These are phyloP conservation scores for Emmonsia crescens DNA, from an alignment of 2,329 filamentous ascomycete species.

Conservation along the genomic window DNA sequence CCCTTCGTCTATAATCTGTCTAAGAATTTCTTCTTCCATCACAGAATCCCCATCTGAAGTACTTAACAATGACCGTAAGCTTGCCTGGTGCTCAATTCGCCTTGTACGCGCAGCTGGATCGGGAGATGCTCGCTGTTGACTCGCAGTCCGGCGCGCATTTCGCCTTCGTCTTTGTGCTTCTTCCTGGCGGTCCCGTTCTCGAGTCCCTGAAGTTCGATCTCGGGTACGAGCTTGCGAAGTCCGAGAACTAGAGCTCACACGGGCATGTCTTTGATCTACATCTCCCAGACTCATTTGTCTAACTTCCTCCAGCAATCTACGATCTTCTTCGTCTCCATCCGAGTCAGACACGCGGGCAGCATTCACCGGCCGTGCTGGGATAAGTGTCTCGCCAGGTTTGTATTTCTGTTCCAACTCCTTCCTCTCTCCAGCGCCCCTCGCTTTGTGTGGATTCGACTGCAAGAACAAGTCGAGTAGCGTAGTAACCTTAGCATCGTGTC, in stretches of 20 bases:
- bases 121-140: constrained; percentile 12
- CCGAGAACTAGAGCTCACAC: constrained; percentile 16
- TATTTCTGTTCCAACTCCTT: constrained; percentile 66
- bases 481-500: constrained; percentile 80
- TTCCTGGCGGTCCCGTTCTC: constrained; percentile 30
- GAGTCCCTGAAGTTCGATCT: constrained; percentile 29
- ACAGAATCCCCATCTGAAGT: constrained; percentile 64
- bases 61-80: constrained; percentile 72
- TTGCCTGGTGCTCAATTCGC: constrained; percentile 80
- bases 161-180: constrained; percentile 23
- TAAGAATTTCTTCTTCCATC: constrained; percentile 76
- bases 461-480: constrained; percentile 85
- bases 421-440: constrained; percentile 60
- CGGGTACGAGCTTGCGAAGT: constrained; percentile 19
- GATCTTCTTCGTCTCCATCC: constrained; percentile 53
- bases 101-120: constrained; percentile 32
- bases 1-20: constrained; percentile 80
- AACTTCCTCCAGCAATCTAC: constrained; percentile 59
- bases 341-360: constrained; percentile 24
- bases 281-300: constrained; percentile 59
- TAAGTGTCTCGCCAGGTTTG: constrained; percentile 67
- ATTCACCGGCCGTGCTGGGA: constrained; percentile 42
- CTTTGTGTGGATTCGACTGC: constrained; percentile 64
- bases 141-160: constrained; percentile 16
- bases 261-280: constrained; percentile 15